Base-by-base conservation (phyloP, 805 yeast genomes). In the Maudiozyma pseudohumilis region DNA sequence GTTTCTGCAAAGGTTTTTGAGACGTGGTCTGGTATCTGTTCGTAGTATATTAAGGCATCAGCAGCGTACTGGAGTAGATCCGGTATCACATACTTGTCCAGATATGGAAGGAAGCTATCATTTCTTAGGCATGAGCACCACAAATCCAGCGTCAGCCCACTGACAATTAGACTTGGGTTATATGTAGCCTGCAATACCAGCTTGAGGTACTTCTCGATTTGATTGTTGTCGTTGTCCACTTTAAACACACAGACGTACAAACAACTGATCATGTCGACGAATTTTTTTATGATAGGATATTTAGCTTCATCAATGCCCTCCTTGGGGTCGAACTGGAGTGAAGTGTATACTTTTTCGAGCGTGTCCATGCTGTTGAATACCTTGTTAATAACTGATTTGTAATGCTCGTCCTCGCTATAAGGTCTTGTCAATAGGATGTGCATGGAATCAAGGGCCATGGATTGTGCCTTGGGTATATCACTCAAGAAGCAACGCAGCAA, bases 51-150 rank as follows among this genome's bases (percentile, higher is more conserved):
- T 20, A 88, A 69, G 40, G 95, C 73, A 46, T 81, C 76, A 0
- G 95, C 81, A 1, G 94, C 75, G 27, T 75, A 72, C 48, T 83
- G 83, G 34, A 94, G 63, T 29, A 92, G 63, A 12, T 74, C 76
- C 13, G 92, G 80, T 23, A 65, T 49, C 27, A 74, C 71, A 5
- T 68, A 65, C 45, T 69, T 71, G 10, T 75, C 74, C 32, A 60
- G 33, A 24, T 55, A 36, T 9, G 60, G 60, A 41, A 79, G 68
- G 33, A 82, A 65, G 42, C 79, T 84, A 47, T 87, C 95, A 40
- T 79, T 74, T 50, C 99, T 71, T 36, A 94, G 63, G 47, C 89
- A 75, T 2, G 89, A 75, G 43, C 94, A 86, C 98, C 98, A 94
- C 64, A 92, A 81, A 55, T 87, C 95, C 36, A 92, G 62, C 0